Base-by-base conservation (phyloP, 805 yeast genomes). In the Metschnikowia aberdeeniae region DNA sequence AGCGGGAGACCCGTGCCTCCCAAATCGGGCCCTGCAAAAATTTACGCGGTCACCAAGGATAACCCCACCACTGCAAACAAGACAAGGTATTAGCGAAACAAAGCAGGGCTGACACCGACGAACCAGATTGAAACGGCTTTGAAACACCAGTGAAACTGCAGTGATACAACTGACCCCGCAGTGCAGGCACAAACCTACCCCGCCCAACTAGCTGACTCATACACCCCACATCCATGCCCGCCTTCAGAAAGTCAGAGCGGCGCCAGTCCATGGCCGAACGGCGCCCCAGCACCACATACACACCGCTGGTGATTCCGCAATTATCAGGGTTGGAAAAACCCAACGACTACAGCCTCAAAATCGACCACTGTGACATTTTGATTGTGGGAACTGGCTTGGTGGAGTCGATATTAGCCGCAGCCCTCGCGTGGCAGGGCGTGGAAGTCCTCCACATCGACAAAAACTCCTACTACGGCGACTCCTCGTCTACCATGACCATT, bases 381-480 rank as follows among this genome's bases (percentile, higher is more conserved):
- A 86, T 93, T 45, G 80, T 86, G 52, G 99, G 99, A 31, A 92
- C 99, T 0, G 98, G 98, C 3, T 72, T 93, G 34, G 84, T 82
- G 2, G 96, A 93, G 63, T 80, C 89, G 54, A 82, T 93, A 10
- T 66, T 89, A 40, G 97, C 98, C 0, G 96, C 97, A 10, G 92
- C 97, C 0, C 73, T 93, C 38, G 85, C 97, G 10, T 93, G 99
- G 98, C 96, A 89, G 57, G 99, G 99, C n/a, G 81, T 93, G n/a
- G 81, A 77, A 52, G 97, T 93, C 7, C 70, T 93, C 36, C 99
- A 93, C 60, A 80, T 93, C 27, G 99, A 93, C 63, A 72, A 81
- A 35, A 85, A 89, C 59, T 75, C 80, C 26, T 84, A 87, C 61
- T 93, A 93, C 58, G 99, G 99, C 17, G 98, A 90, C 62, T 76